These are phyloP conservation scores for Pythium sp. DNA, from an alignment of 352 stramenopile species.

Conservation along the genomic window DNA sequence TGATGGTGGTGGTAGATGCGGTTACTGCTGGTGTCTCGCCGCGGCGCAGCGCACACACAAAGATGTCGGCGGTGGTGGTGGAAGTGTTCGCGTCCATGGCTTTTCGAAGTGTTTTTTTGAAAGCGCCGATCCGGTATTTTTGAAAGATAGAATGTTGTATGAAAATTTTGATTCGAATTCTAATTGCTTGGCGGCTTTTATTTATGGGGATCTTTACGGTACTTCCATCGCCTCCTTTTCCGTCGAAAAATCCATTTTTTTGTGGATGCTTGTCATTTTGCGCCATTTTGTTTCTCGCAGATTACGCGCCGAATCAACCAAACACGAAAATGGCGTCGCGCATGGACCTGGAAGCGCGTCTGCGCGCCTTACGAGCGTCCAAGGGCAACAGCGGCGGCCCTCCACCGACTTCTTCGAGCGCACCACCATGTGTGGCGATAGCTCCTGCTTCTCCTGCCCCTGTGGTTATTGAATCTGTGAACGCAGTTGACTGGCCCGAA, in stretches of 20 bases:
- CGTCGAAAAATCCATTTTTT: background rate
- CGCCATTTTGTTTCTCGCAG: background rate
- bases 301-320: background rate
- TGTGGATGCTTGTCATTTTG: slow-evolving; percentile 5
- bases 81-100: slow-evolving; percentile 15
- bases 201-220: background rate
- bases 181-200: background rate
- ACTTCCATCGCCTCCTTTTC: background rate
- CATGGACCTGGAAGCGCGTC: slow-evolving; percentile 57
- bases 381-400: slow-evolving; percentile 18
- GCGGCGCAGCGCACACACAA: slow-evolving; percentile 33
- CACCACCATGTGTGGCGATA: background rate
- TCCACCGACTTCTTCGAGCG: background rate
- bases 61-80: slow-evolving; percentile 30
- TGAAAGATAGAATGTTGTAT: background rate
- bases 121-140: background rate
- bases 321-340: slow-evolving; percentile 23
- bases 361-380: slow-evolving; percentile 47
- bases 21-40: background rate
- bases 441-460: background rate
- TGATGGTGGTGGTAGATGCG: background rate
- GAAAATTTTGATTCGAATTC: background rate
- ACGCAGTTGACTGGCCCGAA: slow-evolving; percentile 11
- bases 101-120: slow-evolving; percentile 3
- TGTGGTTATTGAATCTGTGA: background rate